Percentiles rank a stretch among this genome's conserved stretches.
These are phyloP conservation scores for Peronospora tabacina DNA, from an alignment of 352 stramenopile genomes.

Conservation along the genomic window DNA sequence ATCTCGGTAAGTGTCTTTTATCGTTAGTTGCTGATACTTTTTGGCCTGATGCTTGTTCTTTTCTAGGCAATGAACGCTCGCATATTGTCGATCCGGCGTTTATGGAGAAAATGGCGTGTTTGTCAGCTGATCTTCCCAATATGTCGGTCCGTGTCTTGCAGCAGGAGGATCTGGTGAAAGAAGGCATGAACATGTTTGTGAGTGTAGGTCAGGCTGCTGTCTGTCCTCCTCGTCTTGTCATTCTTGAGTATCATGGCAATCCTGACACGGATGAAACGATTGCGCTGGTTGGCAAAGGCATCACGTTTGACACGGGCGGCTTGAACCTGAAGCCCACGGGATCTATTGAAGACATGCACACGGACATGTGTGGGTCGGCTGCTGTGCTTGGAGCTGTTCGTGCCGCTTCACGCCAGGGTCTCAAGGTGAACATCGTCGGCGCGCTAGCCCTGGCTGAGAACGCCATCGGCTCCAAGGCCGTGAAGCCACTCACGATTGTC, in stretches of 20 bases:
- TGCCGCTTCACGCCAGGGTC: slow-evolving; percentile 51
- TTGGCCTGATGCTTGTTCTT: background rate
- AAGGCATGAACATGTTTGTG: slow-evolving; percentile 84
- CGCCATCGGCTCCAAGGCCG: slow-evolving; percentile 78
- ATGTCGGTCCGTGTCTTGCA: slow-evolving; percentile 77
- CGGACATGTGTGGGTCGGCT: slow-evolving; percentile 87
- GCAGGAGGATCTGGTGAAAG: slow-evolving; percentile 55
- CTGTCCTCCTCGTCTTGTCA: slow-evolving; percentile 68
- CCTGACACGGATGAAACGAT: slow-evolving; percentile 54
- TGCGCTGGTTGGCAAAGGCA: slow-evolving; percentile 89
- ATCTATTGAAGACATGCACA: slow-evolving; percentile 89
- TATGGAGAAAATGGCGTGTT: slow-evolving; percentile 68
- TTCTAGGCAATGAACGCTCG: slow-evolving; percentile 61
- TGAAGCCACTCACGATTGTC: slow-evolving; percentile 84
- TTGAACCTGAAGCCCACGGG: slow-evolving; percentile 91
- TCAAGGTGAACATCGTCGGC: slow-evolving; percentile 79
- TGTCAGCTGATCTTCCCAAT: slow-evolving; percentile 63
- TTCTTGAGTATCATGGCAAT: slow-evolving; percentile 77
- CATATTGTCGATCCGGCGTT: slow-evolving; percentile 74
- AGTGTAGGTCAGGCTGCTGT: slow-evolving; percentile 70
- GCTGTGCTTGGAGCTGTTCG: slow-evolving; percentile 78
- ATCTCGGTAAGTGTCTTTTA: slow-evolving; percentile 41
- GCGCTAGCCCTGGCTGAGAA: slow-evolving; percentile 78
- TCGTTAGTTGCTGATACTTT: background rate
- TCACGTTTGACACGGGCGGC: slow-evolving; percentile 93